Evolutionary conservation across 1,284 basidiomycete genomes (phyloP).

Genomic region (Trametes polyzona): DNA sequence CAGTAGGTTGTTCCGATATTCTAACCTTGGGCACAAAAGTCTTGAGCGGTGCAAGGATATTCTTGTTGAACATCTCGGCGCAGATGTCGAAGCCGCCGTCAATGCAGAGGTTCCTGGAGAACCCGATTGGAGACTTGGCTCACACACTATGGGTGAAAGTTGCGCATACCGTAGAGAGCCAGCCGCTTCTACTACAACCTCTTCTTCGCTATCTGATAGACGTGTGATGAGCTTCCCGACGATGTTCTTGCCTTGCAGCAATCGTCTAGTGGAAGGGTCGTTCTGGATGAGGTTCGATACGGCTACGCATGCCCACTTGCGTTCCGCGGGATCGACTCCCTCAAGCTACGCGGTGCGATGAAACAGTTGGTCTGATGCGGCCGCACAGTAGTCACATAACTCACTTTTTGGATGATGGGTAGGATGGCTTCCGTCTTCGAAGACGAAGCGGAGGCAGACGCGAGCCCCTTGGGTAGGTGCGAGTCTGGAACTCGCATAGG

Average conservation of each 20-base stretch:
- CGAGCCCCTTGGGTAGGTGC: slow-evolving; percentile 81
- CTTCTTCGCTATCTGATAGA: slow-evolving; percentile 83
- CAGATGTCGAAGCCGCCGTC: slow-evolving; percentile 94
- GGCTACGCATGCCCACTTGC: slow-evolving; percentile 93
- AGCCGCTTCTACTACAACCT: slow-evolving; percentile 84
- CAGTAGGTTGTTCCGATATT: neutral
- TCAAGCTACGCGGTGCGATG: slow-evolving; percentile 55
- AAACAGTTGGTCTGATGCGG: neutral
- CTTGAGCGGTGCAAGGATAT: slow-evolving; percentile 77
- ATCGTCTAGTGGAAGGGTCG: slow-evolving; percentile 83
- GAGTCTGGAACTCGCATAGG: slow-evolving; percentile 90
- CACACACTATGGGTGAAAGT: slow-evolving; percentile 5
- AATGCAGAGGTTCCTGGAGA: slow-evolving; percentile 83
- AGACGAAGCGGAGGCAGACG: slow-evolving; percentile 68
- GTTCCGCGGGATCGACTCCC: slow-evolving; percentile 73
- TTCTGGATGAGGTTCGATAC: slow-evolving; percentile 89
- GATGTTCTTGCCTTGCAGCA: slow-evolving; percentile 90
- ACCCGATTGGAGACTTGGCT: neutral
- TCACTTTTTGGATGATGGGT: slow-evolving; percentile 86
- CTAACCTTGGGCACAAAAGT: slow-evolving; percentile 76
- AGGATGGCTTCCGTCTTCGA: slow-evolving; percentile 79
- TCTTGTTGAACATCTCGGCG: slow-evolving; percentile 97
- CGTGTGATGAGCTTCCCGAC: slow-evolving; percentile 86
- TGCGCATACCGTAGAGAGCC: slow-evolving; percentile 75
- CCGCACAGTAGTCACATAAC: neutral